These are phyloP conservation scores for Argentina anserina DNA, from an alignment of 306 rosid species.

Conservation along the genomic window DNA sequence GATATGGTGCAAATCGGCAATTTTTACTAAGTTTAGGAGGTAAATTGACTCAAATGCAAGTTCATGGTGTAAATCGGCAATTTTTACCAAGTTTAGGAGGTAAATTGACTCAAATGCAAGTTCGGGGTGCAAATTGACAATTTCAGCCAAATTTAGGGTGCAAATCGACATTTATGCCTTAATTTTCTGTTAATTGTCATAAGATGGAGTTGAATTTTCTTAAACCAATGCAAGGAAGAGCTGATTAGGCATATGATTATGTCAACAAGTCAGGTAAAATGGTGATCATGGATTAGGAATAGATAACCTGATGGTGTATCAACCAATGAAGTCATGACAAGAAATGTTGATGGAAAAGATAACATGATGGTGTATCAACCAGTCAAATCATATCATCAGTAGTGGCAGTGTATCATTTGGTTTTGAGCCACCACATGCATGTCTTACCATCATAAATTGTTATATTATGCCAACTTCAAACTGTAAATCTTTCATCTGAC, in stretches of 20 bases:
- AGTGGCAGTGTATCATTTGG: background rate
- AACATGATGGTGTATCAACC: too few species aligned
- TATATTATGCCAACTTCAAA: too few species aligned
- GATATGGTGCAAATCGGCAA: too few species aligned
- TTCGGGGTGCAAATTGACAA: too few species aligned
- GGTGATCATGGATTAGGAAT: background rate
- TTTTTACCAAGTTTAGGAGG: too few species aligned
- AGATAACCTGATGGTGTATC: background rate
- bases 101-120: too few species aligned
- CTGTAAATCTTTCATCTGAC: background rate
- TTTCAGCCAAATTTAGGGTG: too few species aligned
- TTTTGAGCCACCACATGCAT: background rate
- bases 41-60: too few species aligned
- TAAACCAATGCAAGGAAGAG: background rate
- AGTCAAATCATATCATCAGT: background rate
- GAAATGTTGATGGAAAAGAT: background rate
- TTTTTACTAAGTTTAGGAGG: too few species aligned
- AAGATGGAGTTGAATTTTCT: slow-evolving; percentile 2
- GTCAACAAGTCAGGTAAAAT: background rate
- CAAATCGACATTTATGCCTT: too few species aligned
- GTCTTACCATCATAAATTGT: background rate
- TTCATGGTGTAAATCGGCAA: too few species aligned
- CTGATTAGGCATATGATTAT: too few species aligned
- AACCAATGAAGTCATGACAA: background rate
- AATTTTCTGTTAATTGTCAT: background rate